Percentiles rank a stretch among this genome's conserved stretches.
These are phyloP conservation scores for Candida verbasci DNA, from an alignment of 805 yeast genomes.

Conservation along the genomic window DNA sequence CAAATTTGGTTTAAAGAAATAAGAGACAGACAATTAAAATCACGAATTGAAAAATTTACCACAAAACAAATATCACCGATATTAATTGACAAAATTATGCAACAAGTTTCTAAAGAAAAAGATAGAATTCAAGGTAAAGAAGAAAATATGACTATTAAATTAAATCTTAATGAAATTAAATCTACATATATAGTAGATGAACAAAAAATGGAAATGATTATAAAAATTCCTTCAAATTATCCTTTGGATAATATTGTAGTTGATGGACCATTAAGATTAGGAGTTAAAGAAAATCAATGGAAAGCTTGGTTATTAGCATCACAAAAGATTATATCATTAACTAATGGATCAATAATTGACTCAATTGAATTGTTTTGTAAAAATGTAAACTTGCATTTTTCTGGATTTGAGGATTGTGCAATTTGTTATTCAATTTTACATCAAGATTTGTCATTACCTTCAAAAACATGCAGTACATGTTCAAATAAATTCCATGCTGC, in stretches of 20 bases:
- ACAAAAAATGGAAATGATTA: conserved; percentile 74
- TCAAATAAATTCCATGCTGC: conserved; percentile 93
- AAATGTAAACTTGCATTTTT: conserved; percentile 79
- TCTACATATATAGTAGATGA: conserved; percentile 80
- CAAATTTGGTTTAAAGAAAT: conserved; percentile 70
- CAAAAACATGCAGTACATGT: conserved; percentile 85
- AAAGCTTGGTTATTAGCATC: conserved; percentile 92
- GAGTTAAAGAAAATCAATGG: conserved; percentile 91
- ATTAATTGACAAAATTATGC: conserved; percentile 55
- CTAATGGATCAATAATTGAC: conserved; percentile 67
- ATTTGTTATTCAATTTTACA: conserved; percentile 91
- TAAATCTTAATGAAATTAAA: conserved; percentile 67
- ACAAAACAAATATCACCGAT: conserved; percentile 58
- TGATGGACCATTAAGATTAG: conserved; percentile 73
- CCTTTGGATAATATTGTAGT: conserved; percentile 77
- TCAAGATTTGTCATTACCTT: conserved; percentile 86
- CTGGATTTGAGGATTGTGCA: conserved; percentile 95
- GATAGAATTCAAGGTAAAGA: conserved; percentile 26
- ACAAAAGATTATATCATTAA: conserved; percentile 72
- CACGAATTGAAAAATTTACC: conserved; percentile 59
- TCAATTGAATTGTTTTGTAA: conserved; percentile 65
- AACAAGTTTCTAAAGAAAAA: conserved; percentile 43
- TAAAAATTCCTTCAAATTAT: conserved; percentile 67
- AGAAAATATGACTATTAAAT: conserved; percentile 52
- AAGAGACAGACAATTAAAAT: conserved; percentile 61